Conservation (phyloP, 2,329 filamentous ascomycete genomes). For the Calycina marina region DNA sequence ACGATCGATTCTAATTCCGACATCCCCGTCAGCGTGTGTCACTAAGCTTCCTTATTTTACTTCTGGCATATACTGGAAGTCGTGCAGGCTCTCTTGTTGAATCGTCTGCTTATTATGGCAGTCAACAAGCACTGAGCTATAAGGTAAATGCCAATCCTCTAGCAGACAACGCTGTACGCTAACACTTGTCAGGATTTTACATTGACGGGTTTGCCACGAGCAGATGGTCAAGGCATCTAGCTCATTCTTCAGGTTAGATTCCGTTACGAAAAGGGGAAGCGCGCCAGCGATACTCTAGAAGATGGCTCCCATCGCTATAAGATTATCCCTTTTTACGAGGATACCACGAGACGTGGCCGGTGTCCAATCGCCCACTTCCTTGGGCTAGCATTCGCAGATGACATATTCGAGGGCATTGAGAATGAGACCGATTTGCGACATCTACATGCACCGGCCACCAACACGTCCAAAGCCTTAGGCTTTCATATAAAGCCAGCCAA, state of each 20-base stretch:
- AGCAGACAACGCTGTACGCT: neutral
- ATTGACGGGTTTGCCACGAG: neutral
- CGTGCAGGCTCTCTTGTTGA: neutral
- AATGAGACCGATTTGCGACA: neutral
- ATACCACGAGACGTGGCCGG: constrained; percentile 1
- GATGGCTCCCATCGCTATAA: neutral
- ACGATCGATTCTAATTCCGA: neutral
- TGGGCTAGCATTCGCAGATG: constrained; percentile 1
- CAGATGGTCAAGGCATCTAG: neutral
- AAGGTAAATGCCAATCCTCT: neutral
- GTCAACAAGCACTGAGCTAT: constrained; percentile 2
- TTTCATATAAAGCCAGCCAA: neutral
- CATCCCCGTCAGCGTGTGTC: neutral
- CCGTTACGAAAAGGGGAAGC: constrained; percentile 2
- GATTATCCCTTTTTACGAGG: neutral
- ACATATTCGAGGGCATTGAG: neutral
- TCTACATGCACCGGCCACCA: neutral
- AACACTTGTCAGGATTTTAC: neutral
- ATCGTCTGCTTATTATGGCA: constrained; percentile 1
- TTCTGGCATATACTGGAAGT: constrained; percentile 3
- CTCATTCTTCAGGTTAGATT: constrained; percentile 1
- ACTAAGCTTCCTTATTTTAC: neutral
- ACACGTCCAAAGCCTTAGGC: neutral
- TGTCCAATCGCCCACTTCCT: constrained; percentile 2
- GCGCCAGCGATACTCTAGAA: neutral